Percentiles rank a stretch among this genome's conserved stretches.
These are phyloP conservation scores for Fusarium penzigii DNA, from an alignment of 2,329 filamentous ascomycete genomes.

Conservation along the genomic window DNA sequence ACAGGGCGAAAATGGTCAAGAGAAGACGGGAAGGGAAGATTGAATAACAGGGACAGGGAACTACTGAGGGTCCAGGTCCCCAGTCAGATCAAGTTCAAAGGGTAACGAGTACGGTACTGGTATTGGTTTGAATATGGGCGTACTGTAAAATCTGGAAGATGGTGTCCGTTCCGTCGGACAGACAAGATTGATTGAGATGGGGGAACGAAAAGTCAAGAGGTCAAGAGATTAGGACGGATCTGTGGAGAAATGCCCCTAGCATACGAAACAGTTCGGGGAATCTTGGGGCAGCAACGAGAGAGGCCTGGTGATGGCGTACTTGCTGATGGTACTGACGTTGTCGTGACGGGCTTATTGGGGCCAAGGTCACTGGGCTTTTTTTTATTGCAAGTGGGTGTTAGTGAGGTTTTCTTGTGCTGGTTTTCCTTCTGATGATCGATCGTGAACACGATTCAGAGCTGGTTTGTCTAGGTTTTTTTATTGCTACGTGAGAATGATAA, in stretches of 20 bases:
- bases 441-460: conserved; percentile 4
- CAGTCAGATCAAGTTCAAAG: no score
- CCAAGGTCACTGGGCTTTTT: background rate
- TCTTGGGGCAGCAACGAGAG: background rate
- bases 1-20: background rate
- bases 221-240: background rate
- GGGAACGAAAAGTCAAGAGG: background rate
- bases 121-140: no score
- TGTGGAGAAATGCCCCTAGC: conserved; percentile 12
- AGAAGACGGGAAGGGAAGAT: background rate
- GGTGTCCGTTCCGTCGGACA: background rate
- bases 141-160: no score
- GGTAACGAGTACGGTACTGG: no score
- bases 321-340: conserved; percentile 15
- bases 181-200: background rate
- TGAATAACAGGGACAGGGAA: background rate
- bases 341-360: conserved; percentile 12
- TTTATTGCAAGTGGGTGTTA: background rate
- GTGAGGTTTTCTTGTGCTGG: background rate
- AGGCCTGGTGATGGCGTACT: conserved; percentile 6
- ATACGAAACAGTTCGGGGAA: conserved; percentile 2
- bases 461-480: conserved; percentile 22
- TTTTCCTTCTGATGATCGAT: background rate
- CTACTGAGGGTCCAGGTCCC: background rate
- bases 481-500: conserved; percentile 2